Percentiles rank a stretch among this genome's conserved stretches.
Evolutionary conservation across 441 rosid genomes (phyloP).

Genomic region (Theobroma grandiflorum): DNA sequence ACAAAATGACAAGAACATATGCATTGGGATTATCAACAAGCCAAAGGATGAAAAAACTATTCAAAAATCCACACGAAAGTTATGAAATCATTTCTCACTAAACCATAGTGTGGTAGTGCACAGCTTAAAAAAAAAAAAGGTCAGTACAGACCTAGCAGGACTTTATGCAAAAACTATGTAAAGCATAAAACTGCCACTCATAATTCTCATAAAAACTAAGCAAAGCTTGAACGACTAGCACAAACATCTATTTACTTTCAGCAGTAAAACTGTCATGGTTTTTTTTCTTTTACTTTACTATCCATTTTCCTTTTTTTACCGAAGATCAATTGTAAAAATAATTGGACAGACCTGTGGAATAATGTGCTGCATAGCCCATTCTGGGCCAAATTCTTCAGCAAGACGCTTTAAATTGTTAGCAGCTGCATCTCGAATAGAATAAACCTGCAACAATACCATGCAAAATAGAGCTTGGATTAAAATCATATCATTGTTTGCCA

Average conservation of each 20-base stretch:
- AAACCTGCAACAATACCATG: conserved; percentile 56
- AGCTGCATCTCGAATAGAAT: conserved; percentile 96
- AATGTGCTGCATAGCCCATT: conserved; percentile 92
- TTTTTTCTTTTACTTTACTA: background rate
- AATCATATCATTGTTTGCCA: background rate
- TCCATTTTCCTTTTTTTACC: background rate
- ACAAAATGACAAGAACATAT: background rate
- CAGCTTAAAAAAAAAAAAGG: background rate
- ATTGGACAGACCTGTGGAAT: conserved; percentile 53
- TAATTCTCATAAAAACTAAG: background rate
- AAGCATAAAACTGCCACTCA: background rate
- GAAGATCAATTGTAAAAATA: conserved; percentile 16
- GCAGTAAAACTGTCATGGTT: background rate
- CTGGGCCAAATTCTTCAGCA: conserved; percentile 96
- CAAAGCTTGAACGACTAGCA: conserved; percentile 8
- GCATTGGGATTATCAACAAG: background rate
- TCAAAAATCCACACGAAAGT: background rate
- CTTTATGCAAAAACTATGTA: background rate
- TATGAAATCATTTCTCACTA: background rate
- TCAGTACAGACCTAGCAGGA: background rate
- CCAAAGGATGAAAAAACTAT: conserved; percentile 7
- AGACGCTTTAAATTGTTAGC: conserved; percentile 94
- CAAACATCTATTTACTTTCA: background rate
- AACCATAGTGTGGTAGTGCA: background rate
- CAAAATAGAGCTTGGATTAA: conserved; percentile 21